Conservation (phyloP, 2,329 filamentous ascomycete genomes). For the Verticillium zaregamsianum region DNA sequence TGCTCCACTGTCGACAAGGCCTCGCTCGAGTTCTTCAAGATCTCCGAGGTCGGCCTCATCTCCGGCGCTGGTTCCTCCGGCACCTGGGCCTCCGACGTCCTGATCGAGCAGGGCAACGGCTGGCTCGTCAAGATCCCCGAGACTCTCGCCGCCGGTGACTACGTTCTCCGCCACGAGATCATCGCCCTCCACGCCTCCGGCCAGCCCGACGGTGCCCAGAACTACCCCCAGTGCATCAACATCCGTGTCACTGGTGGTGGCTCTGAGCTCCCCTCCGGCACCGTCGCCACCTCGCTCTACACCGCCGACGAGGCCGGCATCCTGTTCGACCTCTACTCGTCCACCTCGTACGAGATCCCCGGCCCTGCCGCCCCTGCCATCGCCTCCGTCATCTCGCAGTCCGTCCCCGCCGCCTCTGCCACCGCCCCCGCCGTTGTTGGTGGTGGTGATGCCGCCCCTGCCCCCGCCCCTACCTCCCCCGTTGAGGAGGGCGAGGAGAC, state of each 20-base stretch:
- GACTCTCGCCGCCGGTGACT: conserved; percentile 44
- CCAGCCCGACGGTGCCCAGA: conserved; percentile 35
- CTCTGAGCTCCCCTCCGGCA: conserved; percentile 18
- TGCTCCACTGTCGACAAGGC: conserved; percentile 47
- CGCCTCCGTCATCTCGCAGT: conserved; percentile 2
- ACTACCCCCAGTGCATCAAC: conserved; percentile 49
- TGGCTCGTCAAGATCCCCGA: conserved; percentile 44
- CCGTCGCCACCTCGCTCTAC: conserved; percentile 31
- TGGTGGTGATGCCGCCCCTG: conserved; percentile 1
- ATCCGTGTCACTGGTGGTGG: conserved; percentile 39
- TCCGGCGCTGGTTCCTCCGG: conserved; percentile 45
- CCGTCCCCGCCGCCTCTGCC: conserved; percentile 1
- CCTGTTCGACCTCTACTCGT: conserved; percentile 28
- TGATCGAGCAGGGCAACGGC: conserved; percentile 41
- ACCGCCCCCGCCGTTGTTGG: background rate
- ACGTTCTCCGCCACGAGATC: conserved; percentile 53
- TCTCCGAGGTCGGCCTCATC: conserved; percentile 48
- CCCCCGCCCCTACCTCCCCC: conserved; percentile 17
- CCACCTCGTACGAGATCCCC: conserved; percentile 24
- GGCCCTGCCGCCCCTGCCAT: conserved; percentile 18
- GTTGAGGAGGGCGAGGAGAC: conserved; percentile 13
- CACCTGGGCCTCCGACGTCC: conserved; percentile 51
- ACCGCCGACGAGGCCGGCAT: conserved; percentile 27
- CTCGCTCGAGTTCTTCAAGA: conserved; percentile 55
- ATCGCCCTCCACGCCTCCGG: conserved; percentile 49